Evolutionary conservation across 2,329 filamentous ascomycete genomes (phyloP).

Genomic region (Gliomastix tumulicola): DNA sequence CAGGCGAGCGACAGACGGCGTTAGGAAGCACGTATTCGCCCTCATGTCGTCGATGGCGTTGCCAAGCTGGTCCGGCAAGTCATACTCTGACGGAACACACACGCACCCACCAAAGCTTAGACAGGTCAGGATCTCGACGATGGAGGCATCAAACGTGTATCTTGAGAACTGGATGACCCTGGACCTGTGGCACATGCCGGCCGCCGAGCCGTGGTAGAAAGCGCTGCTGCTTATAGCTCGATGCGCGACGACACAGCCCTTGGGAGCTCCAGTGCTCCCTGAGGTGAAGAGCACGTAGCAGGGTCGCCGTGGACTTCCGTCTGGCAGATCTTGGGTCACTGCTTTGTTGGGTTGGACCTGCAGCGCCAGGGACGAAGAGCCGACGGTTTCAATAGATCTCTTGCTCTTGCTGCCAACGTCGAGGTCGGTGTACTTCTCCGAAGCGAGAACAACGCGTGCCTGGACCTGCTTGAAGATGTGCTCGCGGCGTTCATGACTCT

Average conservation of each 20-base stretch:
- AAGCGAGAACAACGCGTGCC: not conserved
- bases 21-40: constrained; percentile 7
- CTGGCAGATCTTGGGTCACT: constrained; percentile 10
- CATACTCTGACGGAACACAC: constrained; percentile 8
- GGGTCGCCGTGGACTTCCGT: constrained; percentile 9
- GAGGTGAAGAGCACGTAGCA: constrained; percentile 3
- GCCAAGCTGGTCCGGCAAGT: constrained; percentile 5
- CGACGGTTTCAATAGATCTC: constrained; percentile 10
- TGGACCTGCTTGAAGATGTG: not conserved
- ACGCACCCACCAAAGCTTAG: constrained; percentile 5
- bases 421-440: constrained; percentile 8
- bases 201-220: constrained; percentile 1
- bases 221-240: constrained; percentile 9
- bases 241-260: constrained; percentile 12
- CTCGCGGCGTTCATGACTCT: not conserved
- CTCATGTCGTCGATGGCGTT: constrained; percentile 6
- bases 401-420: constrained; percentile 12
- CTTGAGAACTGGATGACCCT: constrained; percentile 20
- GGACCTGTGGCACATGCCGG: constrained; percentile 1
- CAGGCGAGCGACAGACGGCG: constrained; percentile 4
- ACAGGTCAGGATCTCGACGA: constrained; percentile 4
- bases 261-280: constrained; percentile 10
- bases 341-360: constrained; percentile 9
- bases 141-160: constrained; percentile 6
- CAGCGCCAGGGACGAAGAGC: constrained; percentile 10